Evolutionary conservation across 2,329 filamentous ascomycete species (phyloP), one percentile per base, ranked within the genome.

Genomic region (Exutisphaerella laricina): DNA sequence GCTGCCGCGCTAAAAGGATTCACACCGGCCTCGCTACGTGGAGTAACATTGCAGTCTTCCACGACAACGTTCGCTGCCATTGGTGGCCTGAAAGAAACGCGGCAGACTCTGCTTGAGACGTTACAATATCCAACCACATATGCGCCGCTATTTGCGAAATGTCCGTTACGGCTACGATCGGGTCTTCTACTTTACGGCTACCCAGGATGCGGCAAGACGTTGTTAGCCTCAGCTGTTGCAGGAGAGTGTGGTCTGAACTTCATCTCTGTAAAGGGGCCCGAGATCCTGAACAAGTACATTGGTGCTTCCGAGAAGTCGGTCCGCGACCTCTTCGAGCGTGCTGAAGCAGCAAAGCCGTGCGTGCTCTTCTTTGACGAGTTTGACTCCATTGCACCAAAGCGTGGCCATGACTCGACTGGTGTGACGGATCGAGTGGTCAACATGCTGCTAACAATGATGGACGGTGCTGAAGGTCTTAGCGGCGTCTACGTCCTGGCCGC

Each of bases 351-450:
- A 4, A 81, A 84, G 46, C 94, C 94, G 0, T 97, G 92, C 57
- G 86, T 98, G 4, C 73, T 98, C 6, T 98, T 98, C 74, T 98
- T 98, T 61, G 92, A 98, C 61, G 92, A 98, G 64, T 98, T 98
- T 60, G 92, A 98, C 68, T 89, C 86, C 28, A 97, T 98, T 51
- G 94, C 94, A 0, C 92, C 92, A 2, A 98, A 97, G 67, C 79
- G 92, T 68, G 92, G 92, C 0, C 92, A 98, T 62, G 94, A 98
- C 64, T 92, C 85, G 1, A 98, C 92, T 0, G 92, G 94, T 52
- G 94, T 98, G n/a, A 98, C 92, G 0, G 94, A 98, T 66, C 81
- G 94, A 26, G 94, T 98, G 0, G 92, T 98, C 56, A 98, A 98
- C 64, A 94, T 98, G 71, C 80, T 98, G 44, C 77, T 98, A 8